Evolutionary conservation across 441 rosid species (phyloP).

Genomic region (Populus hybrid): DNA sequence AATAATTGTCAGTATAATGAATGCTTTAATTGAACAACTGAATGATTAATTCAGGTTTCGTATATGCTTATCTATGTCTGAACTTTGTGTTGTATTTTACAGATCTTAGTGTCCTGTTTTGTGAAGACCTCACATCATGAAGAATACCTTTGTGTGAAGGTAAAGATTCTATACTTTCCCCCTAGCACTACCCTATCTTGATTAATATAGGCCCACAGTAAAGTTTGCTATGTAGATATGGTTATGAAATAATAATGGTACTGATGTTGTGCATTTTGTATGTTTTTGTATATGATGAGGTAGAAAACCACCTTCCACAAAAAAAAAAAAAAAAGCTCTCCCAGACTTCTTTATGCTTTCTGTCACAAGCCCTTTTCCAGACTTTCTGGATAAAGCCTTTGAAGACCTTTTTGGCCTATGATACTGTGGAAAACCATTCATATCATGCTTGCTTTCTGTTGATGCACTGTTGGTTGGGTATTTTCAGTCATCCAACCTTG

Average conservation of each 20-base stretch:
- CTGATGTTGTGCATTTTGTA: too few relatives aligned
- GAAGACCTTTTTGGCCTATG: not conserved
- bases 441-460: not conserved
- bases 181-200: not conserved
- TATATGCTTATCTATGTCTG: not conserved
- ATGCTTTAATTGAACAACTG: not conserved
- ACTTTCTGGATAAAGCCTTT: too few relatives aligned
- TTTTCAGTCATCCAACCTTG: too few relatives aligned
- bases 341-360: too few relatives aligned
- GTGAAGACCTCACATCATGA: constrained; percentile 87
- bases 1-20: not conserved
- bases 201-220: not conserved
- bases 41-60: not conserved
- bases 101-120: constrained; percentile 79
- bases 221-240: not conserved
- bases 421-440: not conserved
- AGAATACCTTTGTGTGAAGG: constrained; percentile 92
- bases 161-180: constrained; percentile 19
- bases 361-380: too few relatives aligned
- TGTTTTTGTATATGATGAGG: not conserved
- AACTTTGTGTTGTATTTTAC: constrained; percentile 15
- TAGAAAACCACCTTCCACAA: not conserved
- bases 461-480: not conserved
- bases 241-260: not conserved
- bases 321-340: too few relatives aligned